phyloP scores from a whole-genome alignment of 2,329 filamentous ascomycete species.

The Sporothrix variecibatus region DNA sequence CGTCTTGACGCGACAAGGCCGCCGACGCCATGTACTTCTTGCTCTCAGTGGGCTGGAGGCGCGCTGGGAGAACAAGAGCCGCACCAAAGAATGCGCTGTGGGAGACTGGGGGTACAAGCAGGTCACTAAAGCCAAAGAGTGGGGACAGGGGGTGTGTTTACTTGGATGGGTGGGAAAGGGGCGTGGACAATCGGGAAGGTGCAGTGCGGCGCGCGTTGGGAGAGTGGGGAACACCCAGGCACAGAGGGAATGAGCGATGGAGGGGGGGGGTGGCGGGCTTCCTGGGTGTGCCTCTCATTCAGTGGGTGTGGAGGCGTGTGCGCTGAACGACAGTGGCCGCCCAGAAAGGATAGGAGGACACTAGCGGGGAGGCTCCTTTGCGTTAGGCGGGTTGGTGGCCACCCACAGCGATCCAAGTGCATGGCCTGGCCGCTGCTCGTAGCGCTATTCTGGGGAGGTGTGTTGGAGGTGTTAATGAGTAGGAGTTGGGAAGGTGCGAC shows the following conservation, averaged over 20 bases:
- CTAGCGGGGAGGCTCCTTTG: constrained; percentile 14
- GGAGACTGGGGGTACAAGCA: neutral
- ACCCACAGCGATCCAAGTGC: constrained; percentile 17
- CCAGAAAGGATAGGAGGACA: neutral
- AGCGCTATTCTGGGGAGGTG: neutral
- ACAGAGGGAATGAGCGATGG: neutral
- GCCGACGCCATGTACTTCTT: neutral
- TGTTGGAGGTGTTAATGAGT: neutral
- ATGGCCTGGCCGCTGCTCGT: constrained; percentile 12
- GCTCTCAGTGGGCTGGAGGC: neutral
- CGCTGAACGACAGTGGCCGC: neutral
- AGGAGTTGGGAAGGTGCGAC: constrained; percentile 5
- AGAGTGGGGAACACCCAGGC: neutral
- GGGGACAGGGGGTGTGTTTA: neutral
- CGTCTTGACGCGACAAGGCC: neutral
- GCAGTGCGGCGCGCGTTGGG: constrained; percentile 2
- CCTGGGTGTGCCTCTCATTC: neutral
- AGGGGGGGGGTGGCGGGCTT: neutral
- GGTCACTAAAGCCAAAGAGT: neutral
- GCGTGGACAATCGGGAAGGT: neutral
- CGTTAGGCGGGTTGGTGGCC: constrained; percentile 9
- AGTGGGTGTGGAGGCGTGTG: neutral
- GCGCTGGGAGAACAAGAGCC: constrained; percentile 18
- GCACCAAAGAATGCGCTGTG: constrained; percentile 23
- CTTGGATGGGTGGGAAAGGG: neutral